These are phyloP conservation scores for Gonapodya sp. DNA, from an alignment of 192 early-diverging fungal genomes.

Conservation along the genomic window DNA sequence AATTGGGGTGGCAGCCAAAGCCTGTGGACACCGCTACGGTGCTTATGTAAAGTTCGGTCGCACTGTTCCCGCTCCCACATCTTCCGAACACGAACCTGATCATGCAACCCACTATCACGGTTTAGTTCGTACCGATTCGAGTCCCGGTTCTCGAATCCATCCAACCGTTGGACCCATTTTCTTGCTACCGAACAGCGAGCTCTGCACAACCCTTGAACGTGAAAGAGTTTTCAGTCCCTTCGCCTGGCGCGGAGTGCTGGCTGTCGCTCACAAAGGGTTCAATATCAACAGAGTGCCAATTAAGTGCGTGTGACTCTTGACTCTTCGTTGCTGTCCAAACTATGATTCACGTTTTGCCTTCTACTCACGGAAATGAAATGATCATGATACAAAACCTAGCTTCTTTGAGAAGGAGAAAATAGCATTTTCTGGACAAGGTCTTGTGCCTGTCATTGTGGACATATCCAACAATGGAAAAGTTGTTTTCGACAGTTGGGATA, in stretches of 20 bases:
- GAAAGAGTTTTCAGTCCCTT: not conserved
- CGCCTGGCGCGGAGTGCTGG: slow-evolving; percentile 8
- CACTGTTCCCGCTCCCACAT: no score
- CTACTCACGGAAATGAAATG: not conserved
- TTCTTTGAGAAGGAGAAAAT: slow-evolving; percentile 5
- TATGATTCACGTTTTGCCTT: not conserved
- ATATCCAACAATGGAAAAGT: not conserved
- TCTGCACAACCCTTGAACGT: slow-evolving; percentile 5
- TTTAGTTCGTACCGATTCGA: no score
- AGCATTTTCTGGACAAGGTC: not conserved
- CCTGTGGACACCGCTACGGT: no score
- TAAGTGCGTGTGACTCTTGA: not conserved
- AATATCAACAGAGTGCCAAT: not conserved
- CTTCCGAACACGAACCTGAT: no score
- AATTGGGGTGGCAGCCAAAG: no score
- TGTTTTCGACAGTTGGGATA: slow-evolving; percentile 37
- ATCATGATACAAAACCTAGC: no score
- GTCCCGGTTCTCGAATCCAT: no score
- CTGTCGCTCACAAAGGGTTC: slow-evolving; percentile 9
- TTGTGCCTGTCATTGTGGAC: slow-evolving; percentile 3
- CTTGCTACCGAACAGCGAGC: no score
- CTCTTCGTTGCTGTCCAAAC: not conserved
- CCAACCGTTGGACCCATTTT: no score
- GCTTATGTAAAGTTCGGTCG: no score
- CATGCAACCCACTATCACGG: no score